Evolutionary conservation across 768 basidiomycete species (phyloP), one percentile per base, ranked within the genome.

Genomic region (Phanerodontia chrysosporium): DNA sequence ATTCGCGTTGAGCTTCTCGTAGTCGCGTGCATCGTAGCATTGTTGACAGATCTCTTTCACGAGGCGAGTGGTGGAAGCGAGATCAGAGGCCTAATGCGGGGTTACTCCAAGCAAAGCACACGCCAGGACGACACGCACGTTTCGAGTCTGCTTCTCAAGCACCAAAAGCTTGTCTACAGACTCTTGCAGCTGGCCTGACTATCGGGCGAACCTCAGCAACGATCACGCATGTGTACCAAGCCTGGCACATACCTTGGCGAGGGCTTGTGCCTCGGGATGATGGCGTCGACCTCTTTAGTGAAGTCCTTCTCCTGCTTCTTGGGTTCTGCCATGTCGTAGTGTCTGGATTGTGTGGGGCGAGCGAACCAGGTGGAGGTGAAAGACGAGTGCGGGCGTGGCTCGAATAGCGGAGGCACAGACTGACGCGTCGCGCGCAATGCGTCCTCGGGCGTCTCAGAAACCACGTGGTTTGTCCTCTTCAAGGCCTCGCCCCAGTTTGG

Each of bases 101-200:
- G 13, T 21, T 9, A 28, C 14, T 8, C 45, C 10, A 55, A 27
- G 30, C 21, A 22, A 61, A 60, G 24, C 45, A 32, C 29, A 49
- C n/a, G 28, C 25, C 10, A 4, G n/a, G 9, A n/a, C 46, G 24
- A 29, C 3, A 75, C 83, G 45, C 58, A 92, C 97, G 76, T 98
- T 98, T 78, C 97, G 82, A 2, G 96, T 90, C 72, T 97, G 95
- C 75, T 98, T 98, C 76, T 99, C 97, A 5, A 98, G 79, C 1
- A 76, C 74, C 58, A 95, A 80, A 58, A 98, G 83, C 76, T 90
- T 93, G 74, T 99, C 96, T 30, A 98, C 76, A 24, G 88, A 92
- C 29, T 92, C 90, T 69, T 92, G 85, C 49, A 94, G 79, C 72
- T 86, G 87, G 25, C 90, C 92, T 59, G 85, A 76, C 95, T 96